phyloP scores from a whole-genome alignment of 305 asterid genomes.

The Petunia hybrid region DNA sequence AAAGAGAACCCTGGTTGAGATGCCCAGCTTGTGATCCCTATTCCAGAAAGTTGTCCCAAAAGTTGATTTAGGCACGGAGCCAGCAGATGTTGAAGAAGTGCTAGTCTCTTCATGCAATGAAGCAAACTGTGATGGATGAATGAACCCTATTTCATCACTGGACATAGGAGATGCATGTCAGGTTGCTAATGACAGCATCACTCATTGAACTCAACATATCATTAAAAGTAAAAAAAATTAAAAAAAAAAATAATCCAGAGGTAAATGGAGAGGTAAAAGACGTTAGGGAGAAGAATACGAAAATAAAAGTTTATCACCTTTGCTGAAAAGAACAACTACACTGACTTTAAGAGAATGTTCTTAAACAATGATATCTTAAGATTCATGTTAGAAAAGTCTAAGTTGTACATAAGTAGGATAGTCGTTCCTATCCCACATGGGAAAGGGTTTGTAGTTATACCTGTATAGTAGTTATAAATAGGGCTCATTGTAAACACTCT shows the following conservation, averaged over 20 bases:
- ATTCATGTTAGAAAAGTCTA: too few species aligned
- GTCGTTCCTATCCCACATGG: too few species aligned
- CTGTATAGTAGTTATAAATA: too few species aligned
- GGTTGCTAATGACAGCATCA: conserved; percentile 17
- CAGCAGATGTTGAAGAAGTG: conserved; percentile 39
- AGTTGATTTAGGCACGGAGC: conserved; percentile 29
- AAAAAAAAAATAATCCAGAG: background rate
- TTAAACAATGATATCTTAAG: background rate
- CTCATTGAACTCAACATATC: background rate
- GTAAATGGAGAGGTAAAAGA: background rate
- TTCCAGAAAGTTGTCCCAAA: conserved; percentile 62
- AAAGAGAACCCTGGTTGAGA: conserved; percentile 65
- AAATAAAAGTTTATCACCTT: background rate
- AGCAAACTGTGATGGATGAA: conserved; percentile 81
- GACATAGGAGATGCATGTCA: conserved; percentile 26
- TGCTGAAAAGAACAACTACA: conserved; percentile 1
- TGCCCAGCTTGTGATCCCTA: conserved; percentile 78
- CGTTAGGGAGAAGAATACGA: background rate
- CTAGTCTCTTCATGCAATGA: conserved; percentile 53
- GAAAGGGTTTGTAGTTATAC: too few species aligned
- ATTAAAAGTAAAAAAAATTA: background rate
- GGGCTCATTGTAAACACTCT: too few species aligned
- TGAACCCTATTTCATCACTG: conserved; percentile 92
- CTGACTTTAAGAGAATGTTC: background rate
- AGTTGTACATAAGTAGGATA: too few species aligned